These are phyloP conservation scores for Colletotrichum kahawae DNA, from an alignment of 2,329 filamentous ascomycete genomes.

Conservation along the genomic window DNA sequence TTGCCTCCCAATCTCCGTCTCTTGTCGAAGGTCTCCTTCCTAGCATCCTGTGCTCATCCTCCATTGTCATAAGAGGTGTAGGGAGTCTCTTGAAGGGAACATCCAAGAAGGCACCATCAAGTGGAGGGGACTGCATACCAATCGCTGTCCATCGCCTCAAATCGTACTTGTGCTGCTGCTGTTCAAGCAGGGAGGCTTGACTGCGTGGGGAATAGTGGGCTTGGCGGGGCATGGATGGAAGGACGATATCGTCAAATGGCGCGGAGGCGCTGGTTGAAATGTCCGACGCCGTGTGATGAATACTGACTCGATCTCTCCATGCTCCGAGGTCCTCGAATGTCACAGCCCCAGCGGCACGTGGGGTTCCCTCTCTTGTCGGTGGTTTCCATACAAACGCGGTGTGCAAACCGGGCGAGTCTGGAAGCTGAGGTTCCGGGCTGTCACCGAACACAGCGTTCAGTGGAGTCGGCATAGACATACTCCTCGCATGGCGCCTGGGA, in stretches of 20 bases:
- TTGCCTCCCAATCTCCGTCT: neutral
- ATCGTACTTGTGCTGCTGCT: neutral
- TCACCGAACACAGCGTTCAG: neutral
- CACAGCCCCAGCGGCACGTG: neutral
- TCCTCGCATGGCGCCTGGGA: neutral
- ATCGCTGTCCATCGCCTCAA: slow-evolving; percentile 9
- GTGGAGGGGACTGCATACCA: neutral
- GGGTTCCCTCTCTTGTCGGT: neutral
- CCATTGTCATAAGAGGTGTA: slow-evolving; percentile 11
- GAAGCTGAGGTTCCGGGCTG: neutral
- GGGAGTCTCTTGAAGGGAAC: neutral
- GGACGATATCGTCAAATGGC: neutral
- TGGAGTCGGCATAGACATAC: slow-evolving; percentile 9
- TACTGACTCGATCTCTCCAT: neutral
- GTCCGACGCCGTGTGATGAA: neutral
- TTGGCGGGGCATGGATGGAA: neutral
- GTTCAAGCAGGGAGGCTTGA: neutral
- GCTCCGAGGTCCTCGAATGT: neutral
- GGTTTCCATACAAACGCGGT: slow-evolving; percentile 9
- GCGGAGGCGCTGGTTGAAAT: slow-evolving; percentile 6
- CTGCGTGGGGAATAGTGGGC: neutral
- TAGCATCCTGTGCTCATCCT: slow-evolving; percentile 6
- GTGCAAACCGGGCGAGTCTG: neutral
- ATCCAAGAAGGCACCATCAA: neutral
- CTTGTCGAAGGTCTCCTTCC: neutral